Evolutionary conservation across 1,284 basidiomycete genomes (phyloP).

Genomic region (Cerioporus squamosus): DNA sequence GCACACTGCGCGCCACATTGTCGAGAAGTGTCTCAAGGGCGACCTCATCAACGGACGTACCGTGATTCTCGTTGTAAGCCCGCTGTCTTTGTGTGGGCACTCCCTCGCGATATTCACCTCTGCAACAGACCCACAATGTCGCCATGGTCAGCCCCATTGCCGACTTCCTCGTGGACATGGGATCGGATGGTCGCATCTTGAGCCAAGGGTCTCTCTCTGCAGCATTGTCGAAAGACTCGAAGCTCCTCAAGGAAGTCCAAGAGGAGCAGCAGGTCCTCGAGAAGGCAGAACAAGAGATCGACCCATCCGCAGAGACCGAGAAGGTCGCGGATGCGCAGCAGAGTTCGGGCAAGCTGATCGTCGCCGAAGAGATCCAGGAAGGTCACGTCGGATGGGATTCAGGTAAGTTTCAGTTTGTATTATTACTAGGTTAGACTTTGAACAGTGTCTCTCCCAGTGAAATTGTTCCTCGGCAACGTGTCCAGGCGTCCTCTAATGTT

Average conservation of each 20-base stretch:
- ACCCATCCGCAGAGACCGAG: constrained; percentile 38
- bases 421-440: not conserved
- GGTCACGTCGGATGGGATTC: constrained; percentile 59
- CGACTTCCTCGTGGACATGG: constrained; percentile 63
- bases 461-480: constrained; percentile 34
- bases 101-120: not conserved
- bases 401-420: constrained; percentile 30
- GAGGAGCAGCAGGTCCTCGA: constrained; percentile 46
- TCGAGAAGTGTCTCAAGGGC: constrained; percentile 75
- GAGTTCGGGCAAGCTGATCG: constrained; percentile 51
- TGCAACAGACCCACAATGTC: constrained; percentile 69
- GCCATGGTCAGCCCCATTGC: constrained; percentile 66
- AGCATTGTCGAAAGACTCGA: constrained; percentile 45
- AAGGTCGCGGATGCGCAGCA: constrained; percentile 22
- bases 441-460: constrained; percentile 23
- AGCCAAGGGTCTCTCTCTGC: constrained; percentile 52
- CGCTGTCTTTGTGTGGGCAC: not conserved
- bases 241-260: constrained; percentile 43
- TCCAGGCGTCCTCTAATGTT: constrained; percentile 34
- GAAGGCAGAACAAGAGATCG: constrained; percentile 45
- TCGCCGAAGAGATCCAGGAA: constrained; percentile 62
- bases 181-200: constrained; percentile 52
- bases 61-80: constrained; percentile 70
- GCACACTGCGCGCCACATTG: constrained; percentile 76
- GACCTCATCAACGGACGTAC: constrained; percentile 73